A percentile compares a stretch with the other conserved stretches of the same genome.
Conservation (phyloP, 805 yeast genomes). For the Metahyphopichia silvanorum region DNA sequence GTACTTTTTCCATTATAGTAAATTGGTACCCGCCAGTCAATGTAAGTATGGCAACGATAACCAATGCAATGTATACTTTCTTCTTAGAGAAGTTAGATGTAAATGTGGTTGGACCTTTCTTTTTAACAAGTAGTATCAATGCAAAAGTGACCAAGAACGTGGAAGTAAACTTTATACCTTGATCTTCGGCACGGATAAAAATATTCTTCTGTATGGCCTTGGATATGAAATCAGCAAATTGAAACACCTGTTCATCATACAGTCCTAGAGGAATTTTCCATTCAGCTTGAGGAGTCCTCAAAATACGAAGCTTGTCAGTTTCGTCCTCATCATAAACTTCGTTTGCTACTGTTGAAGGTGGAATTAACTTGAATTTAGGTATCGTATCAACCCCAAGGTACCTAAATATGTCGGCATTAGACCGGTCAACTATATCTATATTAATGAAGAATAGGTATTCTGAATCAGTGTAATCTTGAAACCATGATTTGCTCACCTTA, state of each 20-base stretch:
- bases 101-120: conserved; percentile 34
- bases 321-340: conserved; percentile 18
- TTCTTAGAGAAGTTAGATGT: conserved; percentile 16
- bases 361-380: conserved; percentile 69
- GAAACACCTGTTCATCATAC: conserved; percentile 35
- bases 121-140: conserved; percentile 46
- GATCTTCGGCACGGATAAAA: conserved; percentile 38
- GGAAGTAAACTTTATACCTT: conserved; percentile 36
- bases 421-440: conserved; percentile 45
- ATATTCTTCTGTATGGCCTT: conserved; percentile 43
- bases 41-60: conserved; percentile 39
- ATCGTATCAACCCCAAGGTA: conserved; percentile 45
- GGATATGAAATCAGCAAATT: conserved; percentile 54
- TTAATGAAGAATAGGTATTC: conserved; percentile 43
- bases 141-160: conserved; percentile 47
- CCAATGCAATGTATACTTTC: conserved; percentile 18
- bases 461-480: conserved; percentile 39
- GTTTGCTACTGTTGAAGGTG: conserved; percentile 37
- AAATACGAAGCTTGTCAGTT: conserved; percentile 15
- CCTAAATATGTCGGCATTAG: conserved; percentile 40
- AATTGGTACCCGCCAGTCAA: conserved; percentile 65
- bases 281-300: conserved; percentile 26
- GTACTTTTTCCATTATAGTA: conserved; percentile 56
- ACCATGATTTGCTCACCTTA: conserved; percentile 42
- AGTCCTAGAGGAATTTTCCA: conserved; percentile 36